Percentiles rank a stretch among this genome's conserved stretches.
Conservation (phyloP, 306 rosid genomes). For the Cicer chorassanicum region DNA sequence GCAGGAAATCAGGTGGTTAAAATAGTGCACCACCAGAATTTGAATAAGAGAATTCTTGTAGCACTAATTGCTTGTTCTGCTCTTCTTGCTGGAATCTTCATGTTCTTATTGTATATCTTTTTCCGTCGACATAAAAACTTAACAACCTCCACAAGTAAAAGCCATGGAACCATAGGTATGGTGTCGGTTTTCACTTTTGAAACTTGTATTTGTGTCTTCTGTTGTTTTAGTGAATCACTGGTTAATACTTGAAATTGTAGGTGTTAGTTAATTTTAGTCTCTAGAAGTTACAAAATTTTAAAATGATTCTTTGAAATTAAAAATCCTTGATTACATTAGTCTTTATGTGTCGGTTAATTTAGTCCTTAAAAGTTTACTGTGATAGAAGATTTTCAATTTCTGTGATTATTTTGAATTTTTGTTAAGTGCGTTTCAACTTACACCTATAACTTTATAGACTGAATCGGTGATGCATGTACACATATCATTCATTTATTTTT, state of each 20-base stretch:
- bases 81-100: conserved; percentile 68
- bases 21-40: conserved; percentile 67
- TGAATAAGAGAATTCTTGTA: conserved; percentile 71
- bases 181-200: conserved; percentile 33
- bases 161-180: conserved; percentile 61
- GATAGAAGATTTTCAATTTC: not conserved
- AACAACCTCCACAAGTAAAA: conserved; percentile 48
- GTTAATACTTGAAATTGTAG: not conserved
- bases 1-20: conserved; percentile 61
- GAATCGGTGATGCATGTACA: conserved; percentile 31
- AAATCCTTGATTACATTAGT: not conserved
- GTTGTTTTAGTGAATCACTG: not conserved
- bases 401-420: not conserved
- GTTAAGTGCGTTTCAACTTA: not conserved
- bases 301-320: not conserved
- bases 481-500: conserved; percentile 26
- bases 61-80: conserved; percentile 72
- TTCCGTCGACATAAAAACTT: conserved; percentile 52
- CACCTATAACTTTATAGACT: not conserved
- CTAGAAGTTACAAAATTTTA: not conserved
- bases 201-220: conserved; percentile 2
- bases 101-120: conserved; percentile 62
- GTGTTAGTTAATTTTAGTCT: not conserved
- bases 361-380: not conserved
- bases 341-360: not conserved